Evolutionary conservation across 2,329 filamentous ascomycete species (phyloP).

Genomic region (Lasiodiplodia citricola): DNA sequence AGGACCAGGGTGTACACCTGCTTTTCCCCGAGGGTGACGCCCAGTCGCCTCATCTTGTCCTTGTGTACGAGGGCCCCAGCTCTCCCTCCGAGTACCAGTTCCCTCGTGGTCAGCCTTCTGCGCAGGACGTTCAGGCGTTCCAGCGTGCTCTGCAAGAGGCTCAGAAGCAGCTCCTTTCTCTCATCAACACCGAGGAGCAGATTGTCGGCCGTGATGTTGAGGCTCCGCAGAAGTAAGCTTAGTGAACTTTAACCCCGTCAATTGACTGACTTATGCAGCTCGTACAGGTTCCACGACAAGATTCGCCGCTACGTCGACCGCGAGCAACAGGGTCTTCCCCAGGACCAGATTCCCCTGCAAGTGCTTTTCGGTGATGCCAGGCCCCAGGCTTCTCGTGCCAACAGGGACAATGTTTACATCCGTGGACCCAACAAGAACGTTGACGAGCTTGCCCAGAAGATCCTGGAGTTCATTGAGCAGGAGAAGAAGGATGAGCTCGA

Average conservation of each 20-base stretch:
- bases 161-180: constrained; percentile 59
- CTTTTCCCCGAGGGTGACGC: constrained; percentile 71
- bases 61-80: constrained; percentile 75
- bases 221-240: constrained; percentile 55
- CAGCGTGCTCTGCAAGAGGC: constrained; percentile 64
- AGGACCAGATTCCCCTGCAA: constrained; percentile 62
- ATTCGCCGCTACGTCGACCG: constrained; percentile 63
- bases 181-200: constrained; percentile 60
- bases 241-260: constrained; percentile 26
- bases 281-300: constrained; percentile 62
- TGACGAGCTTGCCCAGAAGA: constrained; percentile 72
- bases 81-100: constrained; percentile 58
- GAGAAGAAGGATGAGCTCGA: constrained; percentile 94
- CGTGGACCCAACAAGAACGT: constrained; percentile 78
- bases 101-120: constrained; percentile 61
- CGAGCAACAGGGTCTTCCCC: constrained; percentile 57
- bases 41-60: constrained; percentile 65
- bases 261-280: constrained; percentile 31
- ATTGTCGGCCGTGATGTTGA: constrained; percentile 61
- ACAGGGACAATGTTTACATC: constrained; percentile 64
- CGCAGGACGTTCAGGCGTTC: constrained; percentile 61
- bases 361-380: constrained; percentile 55
- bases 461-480: constrained; percentile 79
- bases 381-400: constrained; percentile 57
- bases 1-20: constrained; percentile 73